phyloP scores from a whole-genome alignment of 2,329 filamentous ascomycete species.

The Pyrenophora teres region DNA sequence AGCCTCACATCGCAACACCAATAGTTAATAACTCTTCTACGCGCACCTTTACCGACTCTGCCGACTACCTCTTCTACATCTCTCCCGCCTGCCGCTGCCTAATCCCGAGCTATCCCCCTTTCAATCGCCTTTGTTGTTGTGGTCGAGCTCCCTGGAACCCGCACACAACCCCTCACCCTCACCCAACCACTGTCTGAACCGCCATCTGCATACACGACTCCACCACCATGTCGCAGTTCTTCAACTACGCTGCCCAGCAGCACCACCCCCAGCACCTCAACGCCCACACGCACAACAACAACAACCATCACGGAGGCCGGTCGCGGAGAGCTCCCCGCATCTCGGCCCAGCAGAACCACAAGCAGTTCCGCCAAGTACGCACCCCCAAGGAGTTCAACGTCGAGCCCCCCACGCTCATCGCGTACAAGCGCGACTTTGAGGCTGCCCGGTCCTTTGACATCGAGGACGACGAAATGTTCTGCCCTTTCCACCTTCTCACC shows the following conservation, averaged over 20 bases:
- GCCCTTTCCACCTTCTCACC: conserved; percentile 81
- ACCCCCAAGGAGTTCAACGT: conserved; percentile 80
- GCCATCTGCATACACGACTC: conserved; percentile 20
- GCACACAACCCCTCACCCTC: conserved; percentile 26
- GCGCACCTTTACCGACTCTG: conserved; percentile 9
- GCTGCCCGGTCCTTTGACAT: conserved; percentile 91
- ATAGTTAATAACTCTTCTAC: conserved; percentile 27
- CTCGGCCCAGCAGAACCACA: conserved; percentile 81
- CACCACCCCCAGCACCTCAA: conserved; percentile 53
- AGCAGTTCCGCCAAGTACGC: conserved; percentile 83
- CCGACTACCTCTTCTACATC: conserved; percentile 18
- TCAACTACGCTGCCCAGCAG: conserved; percentile 55
- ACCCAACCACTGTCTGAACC: conserved; percentile 22
- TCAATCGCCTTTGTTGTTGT: conserved; percentile 37
- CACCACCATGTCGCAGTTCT: conserved; percentile 53
- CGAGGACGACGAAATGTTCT: conserved; percentile 95
- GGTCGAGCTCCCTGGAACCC: conserved; percentile 18
- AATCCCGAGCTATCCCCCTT: conserved; percentile 22
- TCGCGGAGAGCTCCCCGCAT: conserved; percentile 83
- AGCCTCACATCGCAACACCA: conserved; percentile 28
- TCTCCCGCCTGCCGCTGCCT: conserved; percentile 8
- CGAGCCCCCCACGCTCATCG: conserved; percentile 74
- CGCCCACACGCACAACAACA: conserved; percentile 60
- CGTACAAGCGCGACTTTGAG: conserved; percentile 87
- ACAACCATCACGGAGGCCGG: conserved; percentile 79